Evolutionary conservation across 306 rosid species (phyloP), one percentile per base, ranked within the genome.

Genomic region (Trifolium dubium): DNA sequence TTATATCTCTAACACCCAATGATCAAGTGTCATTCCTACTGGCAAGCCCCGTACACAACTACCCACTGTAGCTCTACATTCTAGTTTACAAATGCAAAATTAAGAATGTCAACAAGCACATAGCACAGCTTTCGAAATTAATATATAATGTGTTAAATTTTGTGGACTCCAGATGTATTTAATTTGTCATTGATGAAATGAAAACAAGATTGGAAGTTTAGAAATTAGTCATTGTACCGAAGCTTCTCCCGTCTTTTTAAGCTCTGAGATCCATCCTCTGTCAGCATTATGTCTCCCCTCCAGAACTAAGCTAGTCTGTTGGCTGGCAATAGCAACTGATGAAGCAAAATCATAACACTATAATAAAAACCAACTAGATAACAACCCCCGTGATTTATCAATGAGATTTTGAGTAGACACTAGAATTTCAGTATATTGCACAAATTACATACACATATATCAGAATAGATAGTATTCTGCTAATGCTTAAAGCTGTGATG

Each of bases 271-370:
- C 98, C 98, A 94, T 82, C 84, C 94, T 71, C 28, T 69, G 75
- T 94, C 99, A 76, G 89, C 96, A 88, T 94, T 89, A 77, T 89
- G 95, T 65, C 95, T 88, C 69, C 99, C 97, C 85, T 94, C 97
- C 68, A 94, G 91, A 80, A 86, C 75, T 80, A 94, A 83, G 85
- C 68, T 56, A 30, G 78, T 80, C 83, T 89, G 96, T 81, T 89
- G 87, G 83, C 99, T 94, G 87, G 75, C 81, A 78, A 79, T 43
- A 77, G 79, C 74, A 81, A 66, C 61, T 60, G 81, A 50, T 72
- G 83, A 82, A 50, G 79, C 81, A 77, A 82, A 78, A 17, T 44
- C 75, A 79, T 71, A 65, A 50, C 67, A 65, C 74, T 28, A 79
- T 44, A 60, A 77, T 43, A 76, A 40, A 65, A 61, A 34, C 18